Percentiles rank a stretch among this genome's conserved stretches.
Evolutionary conservation across 192 early-diverging fungal species (phyloP).

Genomic region (Podila minutissima): DNA sequence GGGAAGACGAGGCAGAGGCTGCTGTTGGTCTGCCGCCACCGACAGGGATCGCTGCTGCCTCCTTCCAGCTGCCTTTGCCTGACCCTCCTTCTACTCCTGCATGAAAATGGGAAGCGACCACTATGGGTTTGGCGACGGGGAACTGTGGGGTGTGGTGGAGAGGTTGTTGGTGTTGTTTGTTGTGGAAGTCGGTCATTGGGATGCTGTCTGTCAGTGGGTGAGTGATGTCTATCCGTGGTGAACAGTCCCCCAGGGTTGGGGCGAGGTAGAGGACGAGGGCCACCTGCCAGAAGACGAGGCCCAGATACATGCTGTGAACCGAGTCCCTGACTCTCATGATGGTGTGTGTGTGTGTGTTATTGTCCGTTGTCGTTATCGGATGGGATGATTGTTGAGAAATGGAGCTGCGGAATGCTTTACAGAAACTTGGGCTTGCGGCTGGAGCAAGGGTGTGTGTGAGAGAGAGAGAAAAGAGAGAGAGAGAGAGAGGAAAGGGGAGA

Average conservation of each 20-base stretch:
- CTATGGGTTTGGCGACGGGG: background rate
- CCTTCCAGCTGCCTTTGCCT: background rate
- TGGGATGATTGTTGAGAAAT: background rate
- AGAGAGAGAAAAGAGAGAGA: background rate
- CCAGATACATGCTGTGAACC: conserved; percentile 12
- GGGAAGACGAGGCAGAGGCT: background rate
- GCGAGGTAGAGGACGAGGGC: conserved; percentile 12
- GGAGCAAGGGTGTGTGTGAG: no score
- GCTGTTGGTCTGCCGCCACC: background rate
- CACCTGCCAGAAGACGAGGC: conserved; percentile 28
- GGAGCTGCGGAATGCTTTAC: no score
- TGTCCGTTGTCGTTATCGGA: background rate
- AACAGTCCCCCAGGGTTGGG: background rate
- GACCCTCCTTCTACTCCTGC: background rate
- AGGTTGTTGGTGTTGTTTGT: no score
- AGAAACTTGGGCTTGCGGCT: no score
- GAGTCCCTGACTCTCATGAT: conserved; percentile 45
- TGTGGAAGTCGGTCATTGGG: background rate
- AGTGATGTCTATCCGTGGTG: conserved; percentile 16
- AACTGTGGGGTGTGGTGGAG: conserved; percentile 1
- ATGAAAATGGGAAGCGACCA: background rate
- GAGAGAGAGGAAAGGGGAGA: background rate
- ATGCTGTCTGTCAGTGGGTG: background rate
- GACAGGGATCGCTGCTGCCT: background rate
- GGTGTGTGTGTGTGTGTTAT: background rate